Conservation (phyloP, 805 yeast species). For the Candida cerambycidarum region DNA sequence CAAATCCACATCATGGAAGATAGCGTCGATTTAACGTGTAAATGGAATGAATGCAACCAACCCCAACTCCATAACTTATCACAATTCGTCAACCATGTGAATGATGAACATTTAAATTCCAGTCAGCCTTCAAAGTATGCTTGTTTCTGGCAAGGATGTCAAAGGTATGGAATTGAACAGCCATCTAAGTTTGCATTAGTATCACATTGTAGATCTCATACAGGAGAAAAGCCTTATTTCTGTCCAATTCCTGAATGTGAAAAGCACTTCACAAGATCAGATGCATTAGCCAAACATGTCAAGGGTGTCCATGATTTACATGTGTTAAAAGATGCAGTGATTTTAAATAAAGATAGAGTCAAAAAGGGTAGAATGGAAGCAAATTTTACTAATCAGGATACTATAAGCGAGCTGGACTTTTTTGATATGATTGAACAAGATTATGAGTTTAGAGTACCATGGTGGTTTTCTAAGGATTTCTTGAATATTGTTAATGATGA, state of each 20-base stretch:
- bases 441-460: constrained; percentile 36
- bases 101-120: constrained; percentile 25
- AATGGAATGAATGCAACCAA: constrained; percentile 32
- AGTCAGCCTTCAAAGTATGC: constrained; percentile 31
- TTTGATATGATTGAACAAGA: constrained; percentile 30
- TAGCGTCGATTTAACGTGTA: constrained; percentile 21
- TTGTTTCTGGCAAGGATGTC: constrained; percentile 65
- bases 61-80: constrained; percentile 21
- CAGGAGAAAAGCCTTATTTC: constrained; percentile 64
- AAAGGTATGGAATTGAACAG: constrained; percentile 49
- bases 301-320: constrained; percentile 59
- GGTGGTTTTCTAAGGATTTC: constrained; percentile 41
- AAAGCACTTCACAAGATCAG: constrained; percentile 56
- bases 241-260: constrained; percentile 70
- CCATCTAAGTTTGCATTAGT: constrained; percentile 58
- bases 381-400: constrained; percentile 22
- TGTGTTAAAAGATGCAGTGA: constrained; percentile 33
- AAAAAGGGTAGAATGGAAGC: constrained; percentile 28
- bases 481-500: constrained; percentile 22
- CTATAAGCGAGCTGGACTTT: constrained; percentile 29
- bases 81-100: constrained; percentile 32
- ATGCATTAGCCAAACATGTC: constrained; percentile 64
- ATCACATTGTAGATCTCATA: constrained; percentile 64
- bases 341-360: constrained; percentile 28
- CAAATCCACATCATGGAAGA: constrained; percentile 1